Evolutionary conservation across 2,329 filamentous ascomycete genomes (phyloP).

Genomic region (Fusarium napiforme): DNA sequence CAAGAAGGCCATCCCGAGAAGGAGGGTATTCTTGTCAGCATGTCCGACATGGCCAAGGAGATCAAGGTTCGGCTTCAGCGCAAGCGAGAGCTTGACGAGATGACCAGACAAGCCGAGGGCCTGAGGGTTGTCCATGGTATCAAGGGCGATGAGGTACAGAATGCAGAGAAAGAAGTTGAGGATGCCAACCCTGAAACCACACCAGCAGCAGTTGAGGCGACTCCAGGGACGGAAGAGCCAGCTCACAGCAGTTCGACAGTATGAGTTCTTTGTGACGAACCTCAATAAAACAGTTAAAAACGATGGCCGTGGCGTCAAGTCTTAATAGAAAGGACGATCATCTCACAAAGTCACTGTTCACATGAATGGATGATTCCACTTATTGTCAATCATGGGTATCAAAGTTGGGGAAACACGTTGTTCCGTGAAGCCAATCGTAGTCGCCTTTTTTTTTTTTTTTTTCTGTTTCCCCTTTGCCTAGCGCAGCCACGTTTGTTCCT

Average conservation of each 20-base stretch:
- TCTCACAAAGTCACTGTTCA: slow-evolving; percentile 4
- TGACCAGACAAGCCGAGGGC: slow-evolving; percentile 57
- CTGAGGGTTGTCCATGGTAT: slow-evolving; percentile 60
- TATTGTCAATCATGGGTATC: neutral
- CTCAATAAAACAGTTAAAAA: slow-evolving; percentile 32
- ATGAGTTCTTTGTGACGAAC: slow-evolving; percentile 21
- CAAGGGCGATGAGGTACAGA: slow-evolving; percentile 46
- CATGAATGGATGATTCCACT: neutral
- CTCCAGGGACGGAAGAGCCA: slow-evolving; percentile 19
- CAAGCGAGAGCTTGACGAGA: slow-evolving; percentile 57
- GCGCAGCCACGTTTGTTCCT: slow-evolving; percentile 20
- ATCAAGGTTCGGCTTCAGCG: slow-evolving; percentile 61
- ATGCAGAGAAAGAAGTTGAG: slow-evolving; percentile 27
- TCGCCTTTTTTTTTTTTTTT: neutral
- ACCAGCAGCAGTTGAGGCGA: slow-evolving; percentile 21
- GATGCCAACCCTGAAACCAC: slow-evolving; percentile 23
- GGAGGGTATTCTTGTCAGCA: slow-evolving; percentile 80
- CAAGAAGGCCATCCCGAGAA: slow-evolving; percentile 88
- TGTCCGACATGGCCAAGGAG: slow-evolving; percentile 71
- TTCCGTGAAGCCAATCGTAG: slow-evolving; percentile 16
- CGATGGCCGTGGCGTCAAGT: slow-evolving; percentile 28
- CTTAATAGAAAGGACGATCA: slow-evolving; percentile 20
- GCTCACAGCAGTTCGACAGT: slow-evolving; percentile 18
- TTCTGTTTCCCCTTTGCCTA: slow-evolving; percentile 10
- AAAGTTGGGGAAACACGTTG: slow-evolving; percentile 14